Base-by-base conservation (phyloP, 2,329 filamentous ascomycete genomes). In the Helminthosporium solani region DNA sequence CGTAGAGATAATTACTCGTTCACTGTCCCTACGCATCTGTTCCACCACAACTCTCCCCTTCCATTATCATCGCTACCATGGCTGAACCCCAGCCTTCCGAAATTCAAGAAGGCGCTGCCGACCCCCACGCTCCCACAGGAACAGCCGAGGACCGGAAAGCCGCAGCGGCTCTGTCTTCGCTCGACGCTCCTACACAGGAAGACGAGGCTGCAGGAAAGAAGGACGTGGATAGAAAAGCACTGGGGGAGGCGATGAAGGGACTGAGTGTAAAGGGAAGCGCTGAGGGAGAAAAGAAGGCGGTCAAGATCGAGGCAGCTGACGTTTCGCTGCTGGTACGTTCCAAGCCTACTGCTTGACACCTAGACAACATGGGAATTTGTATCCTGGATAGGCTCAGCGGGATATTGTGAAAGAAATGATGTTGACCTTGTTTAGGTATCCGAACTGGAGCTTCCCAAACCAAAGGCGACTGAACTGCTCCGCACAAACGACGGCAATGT, bases 71-170 rank as follows among this genome's bases (percentile, higher is more conserved):
- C 14, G 28, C 47, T n/a, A n/a, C n/a, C 48, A 86, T 87, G 83
- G 79, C 84, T 53, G 79, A 79, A 53, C 79, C 80, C 38, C 83
- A 86, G 66, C 82, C 84, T 33, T 62, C 75, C 35, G 74, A 67
- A 41, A 67, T 85, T 47, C 74, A 78, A 52, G 82, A 86, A 67
- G 84, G 83, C 64, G 80, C 81, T 48, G 77, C 79, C 23, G 74
- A 77, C 36, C 58, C 67, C 2, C 63, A 64, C 25, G 62, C 69
- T 3, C 64, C 74, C 15, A 72, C 74, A 5, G 63, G 68, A 31
- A 86, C 84, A 70, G 86, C 86, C 63, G 86, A 90, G 70, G 86
- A 89, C 73, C 84, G 86, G 70, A 89, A 89, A 71, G 85, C 86
- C 36, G 85, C 85, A 33, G 84, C 84, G 6, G 87, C 87, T 23